Base-by-base conservation (phyloP, 1,284 basidiomycete genomes). In the Ustilago loliicola region DNA sequence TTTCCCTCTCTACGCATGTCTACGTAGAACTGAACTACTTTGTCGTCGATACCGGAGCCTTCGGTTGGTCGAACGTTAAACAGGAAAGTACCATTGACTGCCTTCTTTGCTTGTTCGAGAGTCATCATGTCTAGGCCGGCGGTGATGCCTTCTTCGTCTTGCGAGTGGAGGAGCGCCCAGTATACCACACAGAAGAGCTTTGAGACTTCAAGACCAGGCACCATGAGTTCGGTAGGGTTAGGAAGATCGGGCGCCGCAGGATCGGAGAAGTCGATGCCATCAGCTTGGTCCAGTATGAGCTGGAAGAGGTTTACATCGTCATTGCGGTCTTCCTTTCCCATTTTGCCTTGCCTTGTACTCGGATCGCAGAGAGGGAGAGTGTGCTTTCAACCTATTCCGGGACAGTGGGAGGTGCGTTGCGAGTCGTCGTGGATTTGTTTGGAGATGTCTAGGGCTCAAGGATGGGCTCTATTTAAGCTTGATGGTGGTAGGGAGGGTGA, bases 71-170 rank as follows among this genome's bases (percentile, higher is more conserved):
- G 50, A 52, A 82, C 77, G 51, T 80, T 77, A 66, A 82, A 81
- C n/a, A 60, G 66, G 58, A 82, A 83, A 17, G 59, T 68, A 5
- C 80, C 80, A 42, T 82, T 81, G 61, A 83, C 76, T 1, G 75
- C 60, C 52, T 83, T 83, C 45, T 78, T 64, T 21, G 80, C 80
- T 52, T 81, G 68, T 13, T 71, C 51, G 25, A 79, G 40, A 36
- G 66, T 71, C 72, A 83, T 81, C 77, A 83, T 80, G 70, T 83
- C 67, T 17, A 81, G 54, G 0, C 79, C 81, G 0, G 62, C 70
- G 13, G 72, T 59, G 34, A 83, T 61, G 61, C 80, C 73, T 7
- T 77, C 77, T 21, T 73, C 56, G 40, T 74, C 66, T 3, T 61
- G 53, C 11, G 77, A 80, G 53, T 81, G 76, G 23, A 72, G 59